These are phyloP conservation scores for Zygoascus biomembranicola DNA, from an alignment of 805 yeast species.

Conservation along the genomic window DNA sequence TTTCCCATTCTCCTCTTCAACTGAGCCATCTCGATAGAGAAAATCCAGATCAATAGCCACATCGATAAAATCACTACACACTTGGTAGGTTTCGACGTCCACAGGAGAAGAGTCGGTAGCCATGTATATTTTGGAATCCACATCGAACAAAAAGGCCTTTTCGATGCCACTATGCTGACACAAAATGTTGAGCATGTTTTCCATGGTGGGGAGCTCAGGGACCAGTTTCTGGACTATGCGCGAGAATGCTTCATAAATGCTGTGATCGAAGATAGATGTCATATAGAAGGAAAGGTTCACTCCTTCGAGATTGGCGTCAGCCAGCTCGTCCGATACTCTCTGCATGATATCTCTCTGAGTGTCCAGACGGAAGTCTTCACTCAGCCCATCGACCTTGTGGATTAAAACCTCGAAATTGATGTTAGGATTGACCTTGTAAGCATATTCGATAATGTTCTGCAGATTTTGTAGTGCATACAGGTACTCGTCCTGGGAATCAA, in stretches of 20 bases:
- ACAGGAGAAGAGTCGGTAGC: conserved; percentile 96
- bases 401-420: conserved; percentile 88
- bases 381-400: conserved; percentile 91
- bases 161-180: conserved; percentile 87
- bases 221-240: conserved; percentile 87
- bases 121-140: conserved; percentile 85
- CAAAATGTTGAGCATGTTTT: conserved; percentile 77
- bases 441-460: conserved; percentile 81
- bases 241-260: conserved; percentile 91
- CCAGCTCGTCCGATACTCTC: conserved; percentile 84
- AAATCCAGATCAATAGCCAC: conserved; percentile 78
- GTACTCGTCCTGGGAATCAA: conserved; percentile 94
- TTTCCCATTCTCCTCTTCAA: conserved; percentile 5
- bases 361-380: conserved; percentile 89
- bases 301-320: conserved; percentile 84
- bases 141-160: conserved; percentile 86
- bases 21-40: conserved; percentile 22
- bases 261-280: conserved; percentile 91
- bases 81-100: conserved; percentile 91
- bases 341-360: conserved; percentile 96
- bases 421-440: conserved; percentile 72
- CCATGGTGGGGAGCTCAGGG: conserved; percentile 80
- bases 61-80: conserved; percentile 94
- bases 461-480: conserved; percentile 82
- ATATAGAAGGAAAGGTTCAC: conserved; percentile 85